Percentiles rank a stretch among this genome's conserved stretches.
These are phyloP conservation scores for Gastrolobium villosum DNA, from an alignment of 306 rosid genomes.

Conservation along the genomic window DNA sequence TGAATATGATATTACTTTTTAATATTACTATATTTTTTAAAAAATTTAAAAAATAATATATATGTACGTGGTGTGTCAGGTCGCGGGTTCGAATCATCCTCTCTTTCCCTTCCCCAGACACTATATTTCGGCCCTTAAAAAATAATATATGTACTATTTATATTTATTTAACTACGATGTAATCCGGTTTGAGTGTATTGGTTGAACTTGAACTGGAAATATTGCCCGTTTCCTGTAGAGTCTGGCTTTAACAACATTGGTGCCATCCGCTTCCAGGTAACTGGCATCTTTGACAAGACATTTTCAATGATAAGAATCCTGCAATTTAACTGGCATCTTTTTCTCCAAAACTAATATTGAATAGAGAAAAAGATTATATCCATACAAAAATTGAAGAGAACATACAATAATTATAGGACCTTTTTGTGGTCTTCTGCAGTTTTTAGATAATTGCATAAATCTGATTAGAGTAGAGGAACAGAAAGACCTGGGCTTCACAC, in stretches of 20 bases:
- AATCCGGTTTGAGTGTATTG: conserved; percentile 4
- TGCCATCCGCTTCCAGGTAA: not conserved
- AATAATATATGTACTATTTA: not conserved
- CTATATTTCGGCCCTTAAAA: too few species aligned
- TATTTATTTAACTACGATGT: not conserved
- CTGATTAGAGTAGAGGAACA: conserved; percentile 15
- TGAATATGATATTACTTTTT: not conserved
- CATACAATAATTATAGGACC: not conserved
- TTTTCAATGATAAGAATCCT: conserved; percentile 11
- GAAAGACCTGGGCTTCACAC: not conserved
- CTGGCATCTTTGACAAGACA: conserved; percentile 7
- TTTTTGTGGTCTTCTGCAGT: conserved; percentile 14
- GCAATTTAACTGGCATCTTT: conserved; percentile 1
- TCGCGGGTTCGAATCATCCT: too few species aligned
- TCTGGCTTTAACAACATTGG: not conserved
- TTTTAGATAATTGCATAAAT: conserved; percentile 26
- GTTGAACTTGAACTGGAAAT: conserved; percentile 1
- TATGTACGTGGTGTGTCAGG: too few species aligned
- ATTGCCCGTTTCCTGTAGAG: not conserved
- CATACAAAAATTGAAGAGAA: conserved; percentile 1
- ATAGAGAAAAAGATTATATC: conserved; percentile 37
- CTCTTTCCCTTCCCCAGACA: too few species aligned
- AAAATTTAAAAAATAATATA: not conserved
- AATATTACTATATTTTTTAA: not conserved
- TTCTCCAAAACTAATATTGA: conserved; percentile 8